Evolutionary conservation across 73 alveolate species (phyloP).

Genomic region (Tetrahymena borealis): DNA sequence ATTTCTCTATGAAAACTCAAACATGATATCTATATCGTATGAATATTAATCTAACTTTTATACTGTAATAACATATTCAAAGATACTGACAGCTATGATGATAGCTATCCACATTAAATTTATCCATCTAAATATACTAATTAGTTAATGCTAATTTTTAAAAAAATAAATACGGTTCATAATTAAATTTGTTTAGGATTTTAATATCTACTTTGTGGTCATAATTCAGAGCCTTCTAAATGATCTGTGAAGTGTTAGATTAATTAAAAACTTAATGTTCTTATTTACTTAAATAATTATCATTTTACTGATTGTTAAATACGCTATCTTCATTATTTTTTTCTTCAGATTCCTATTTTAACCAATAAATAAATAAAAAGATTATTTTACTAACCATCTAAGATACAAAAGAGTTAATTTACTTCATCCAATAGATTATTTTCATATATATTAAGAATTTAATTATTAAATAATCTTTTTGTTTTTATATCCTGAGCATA

Average conservation of each 20-base stretch:
- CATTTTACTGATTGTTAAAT: background rate
- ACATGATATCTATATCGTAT: background rate
- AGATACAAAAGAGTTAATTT: no score
- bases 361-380: background rate
- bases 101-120: background rate
- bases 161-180: background rate
- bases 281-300: background rate
- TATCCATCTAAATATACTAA: background rate
- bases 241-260: background rate
- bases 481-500: background rate
- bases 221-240: background rate
- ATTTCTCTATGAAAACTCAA: background rate
- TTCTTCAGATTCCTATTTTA: background rate
- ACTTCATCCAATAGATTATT: background rate
- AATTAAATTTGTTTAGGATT: background rate
- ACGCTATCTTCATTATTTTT: background rate
- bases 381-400: background rate
- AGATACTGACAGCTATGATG: background rate
- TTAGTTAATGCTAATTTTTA: background rate
- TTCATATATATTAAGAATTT: background rate
- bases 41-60: background rate
- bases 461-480: background rate
- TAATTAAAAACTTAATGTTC: background rate
- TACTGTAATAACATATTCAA: background rate
- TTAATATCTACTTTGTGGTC: background rate